Evolutionary conservation across 768 basidiomycete species (phyloP).

Genomic region (Leccinum ochraceum): DNA sequence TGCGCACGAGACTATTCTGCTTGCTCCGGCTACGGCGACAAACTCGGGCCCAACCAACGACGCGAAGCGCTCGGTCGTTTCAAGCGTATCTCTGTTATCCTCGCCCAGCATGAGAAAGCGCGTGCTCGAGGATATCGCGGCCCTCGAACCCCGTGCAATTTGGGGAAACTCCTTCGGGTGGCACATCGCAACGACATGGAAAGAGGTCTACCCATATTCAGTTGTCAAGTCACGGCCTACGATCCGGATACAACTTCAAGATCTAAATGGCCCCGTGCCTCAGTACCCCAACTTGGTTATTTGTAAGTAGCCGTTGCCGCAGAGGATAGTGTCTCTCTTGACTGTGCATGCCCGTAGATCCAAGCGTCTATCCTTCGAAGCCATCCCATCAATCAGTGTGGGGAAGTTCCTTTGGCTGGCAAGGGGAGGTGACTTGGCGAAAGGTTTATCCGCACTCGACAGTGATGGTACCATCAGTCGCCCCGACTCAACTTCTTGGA

Average conservation of each 20-base stretch:
- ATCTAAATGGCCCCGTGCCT: slow-evolving; percentile 11
- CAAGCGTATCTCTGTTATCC: slow-evolving; percentile 41
- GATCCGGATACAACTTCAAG: slow-evolving; percentile 10
- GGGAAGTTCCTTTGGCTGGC: slow-evolving; percentile 26
- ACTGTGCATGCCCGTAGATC: slow-evolving; percentile 32
- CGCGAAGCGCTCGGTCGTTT: slow-evolving; percentile 33
- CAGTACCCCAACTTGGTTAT: slow-evolving; percentile 32
- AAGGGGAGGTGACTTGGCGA: slow-evolving; percentile 16
- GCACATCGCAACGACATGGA: slow-evolving; percentile 23
- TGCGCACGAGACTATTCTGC: slow-evolving; percentile 52
- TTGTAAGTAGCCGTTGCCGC: slow-evolving; percentile 24
- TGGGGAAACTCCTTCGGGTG: slow-evolving; percentile 30
- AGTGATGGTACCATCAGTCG: not conserved
- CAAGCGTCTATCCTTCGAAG: slow-evolving; percentile 30
- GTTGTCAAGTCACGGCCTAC: not conserved
- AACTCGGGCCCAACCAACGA: slow-evolving; percentile 56
- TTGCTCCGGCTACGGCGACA: slow-evolving; percentile 42
- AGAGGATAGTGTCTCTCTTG: not conserved
- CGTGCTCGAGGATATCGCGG: slow-evolving; percentile 29
- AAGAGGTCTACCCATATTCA: slow-evolving; percentile 21
- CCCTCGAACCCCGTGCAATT: slow-evolving; percentile 9
- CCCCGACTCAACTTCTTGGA: slow-evolving; percentile 10
- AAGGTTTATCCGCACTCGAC: slow-evolving; percentile 19
- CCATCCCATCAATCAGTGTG: slow-evolving; percentile 5
- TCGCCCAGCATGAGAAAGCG: slow-evolving; percentile 63